phyloP scores from a whole-genome alignment of 345 rosid species.

The Aegle marmelos region DNA sequence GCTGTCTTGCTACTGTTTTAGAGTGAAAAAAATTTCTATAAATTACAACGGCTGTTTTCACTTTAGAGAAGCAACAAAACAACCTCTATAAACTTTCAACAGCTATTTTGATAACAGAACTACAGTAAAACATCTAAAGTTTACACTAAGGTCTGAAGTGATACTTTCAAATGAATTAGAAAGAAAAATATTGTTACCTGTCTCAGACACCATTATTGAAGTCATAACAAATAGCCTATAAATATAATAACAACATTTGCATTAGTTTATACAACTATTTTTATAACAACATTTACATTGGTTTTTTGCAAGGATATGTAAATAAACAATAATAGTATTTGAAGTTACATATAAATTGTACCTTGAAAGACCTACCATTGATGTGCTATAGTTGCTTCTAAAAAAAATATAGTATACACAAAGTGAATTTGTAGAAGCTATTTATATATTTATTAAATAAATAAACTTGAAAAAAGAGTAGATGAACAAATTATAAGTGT shows the following conservation, averaged over 20 bases:
- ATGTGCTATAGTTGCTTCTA: constrained; percentile 86
- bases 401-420: too few relatives aligned
- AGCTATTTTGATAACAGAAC: too few relatives aligned
- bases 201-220: constrained; percentile 78
- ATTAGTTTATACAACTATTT: background rate
- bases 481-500: background rate
- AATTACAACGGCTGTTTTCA: too few relatives aligned
- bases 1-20: too few relatives aligned
- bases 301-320: background rate
- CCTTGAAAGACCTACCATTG: constrained; percentile 90
- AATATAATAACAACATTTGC: background rate
- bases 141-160: too few relatives aligned
- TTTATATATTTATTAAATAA: background rate
- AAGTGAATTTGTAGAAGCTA: background rate
- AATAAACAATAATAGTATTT: background rate
- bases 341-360: constrained; percentile 11
- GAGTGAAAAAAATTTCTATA: too few relatives aligned
- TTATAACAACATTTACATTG: too few relatives aligned
- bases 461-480: background rate
- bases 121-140: too few relatives aligned
- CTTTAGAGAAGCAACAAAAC: too few relatives aligned
- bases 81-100: too few relatives aligned
- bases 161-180: too few relatives aligned
- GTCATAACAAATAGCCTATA: constrained; percentile 80
- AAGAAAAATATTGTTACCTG: constrained; percentile 27